Conservation (phyloP, 2,329 filamentous ascomycete species). For the Fusarium chuoi region DNA sequence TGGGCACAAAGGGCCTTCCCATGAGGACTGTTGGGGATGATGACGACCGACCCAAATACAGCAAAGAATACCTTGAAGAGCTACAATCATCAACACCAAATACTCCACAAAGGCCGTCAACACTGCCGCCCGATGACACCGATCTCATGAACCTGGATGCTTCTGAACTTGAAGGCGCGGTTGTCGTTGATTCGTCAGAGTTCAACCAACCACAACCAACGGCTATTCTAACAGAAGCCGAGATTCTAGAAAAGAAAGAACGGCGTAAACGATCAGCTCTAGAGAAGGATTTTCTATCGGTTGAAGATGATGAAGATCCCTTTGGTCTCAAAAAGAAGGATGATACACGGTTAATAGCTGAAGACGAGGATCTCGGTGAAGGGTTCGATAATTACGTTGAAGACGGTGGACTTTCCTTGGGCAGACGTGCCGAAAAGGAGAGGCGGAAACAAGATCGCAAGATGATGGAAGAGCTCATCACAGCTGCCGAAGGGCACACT, state of each 20-base stretch:
- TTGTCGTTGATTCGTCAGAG: conserved; percentile 67
- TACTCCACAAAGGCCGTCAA: conserved; percentile 74
- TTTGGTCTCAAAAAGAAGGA: conserved; percentile 66
- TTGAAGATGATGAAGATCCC: conserved; percentile 67
- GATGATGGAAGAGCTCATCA: conserved; percentile 86
- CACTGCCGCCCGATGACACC: conserved; percentile 57
- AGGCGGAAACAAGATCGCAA: conserved; percentile 72
- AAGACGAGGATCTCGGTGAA: conserved; percentile 93
- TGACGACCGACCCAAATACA: conserved; percentile 81
- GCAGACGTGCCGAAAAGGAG: conserved; percentile 81
- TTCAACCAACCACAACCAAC: conserved; percentile 49
- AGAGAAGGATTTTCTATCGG: conserved; percentile 72
- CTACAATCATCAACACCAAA: conserved; percentile 87
- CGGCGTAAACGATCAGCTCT: conserved; percentile 83
- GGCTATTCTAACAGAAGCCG: conserved; percentile 80
- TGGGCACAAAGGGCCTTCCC: conserved; percentile 62
- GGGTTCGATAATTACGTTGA: conserved; percentile 93
- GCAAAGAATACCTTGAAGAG: conserved; percentile 85
- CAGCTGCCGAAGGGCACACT: conserved; percentile 76
- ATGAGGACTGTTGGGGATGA: conserved; percentile 67
- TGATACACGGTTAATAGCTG: conserved; percentile 78
- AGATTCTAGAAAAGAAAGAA: conserved; percentile 92
- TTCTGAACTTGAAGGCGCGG: conserved; percentile 70
- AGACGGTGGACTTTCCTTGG: conserved; percentile 81
- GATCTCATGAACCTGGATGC: conserved; percentile 66